phyloP scores from a whole-genome alignment of 805 yeast genomes.

The Kodamaea nitidulidarum region DNA sequence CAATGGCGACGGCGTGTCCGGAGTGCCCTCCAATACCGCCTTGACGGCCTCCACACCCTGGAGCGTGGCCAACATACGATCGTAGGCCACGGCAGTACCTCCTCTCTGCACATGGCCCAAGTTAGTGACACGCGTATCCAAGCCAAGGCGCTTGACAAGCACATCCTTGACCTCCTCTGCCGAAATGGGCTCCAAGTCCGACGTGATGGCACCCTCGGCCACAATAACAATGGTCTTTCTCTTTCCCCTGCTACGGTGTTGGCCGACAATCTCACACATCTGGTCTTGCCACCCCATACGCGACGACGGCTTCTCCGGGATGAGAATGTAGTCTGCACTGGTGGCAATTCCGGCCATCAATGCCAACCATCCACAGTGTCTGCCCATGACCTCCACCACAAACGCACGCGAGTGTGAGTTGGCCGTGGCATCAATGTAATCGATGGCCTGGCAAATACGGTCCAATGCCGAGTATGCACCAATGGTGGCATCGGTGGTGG shows the following conservation, averaged over 20 bases:
- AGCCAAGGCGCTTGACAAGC: slow-evolving; percentile 67
- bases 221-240: slow-evolving; percentile 95
- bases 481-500: slow-evolving; percentile 92
- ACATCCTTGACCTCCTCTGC: slow-evolving; percentile 79
- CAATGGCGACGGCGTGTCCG: slow-evolving; percentile 90
- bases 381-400: slow-evolving; percentile 97
- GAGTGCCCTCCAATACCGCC: slow-evolving; percentile 84
- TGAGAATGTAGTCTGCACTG: slow-evolving; percentile 89
- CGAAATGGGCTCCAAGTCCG: slow-evolving; percentile 74
- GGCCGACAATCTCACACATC: slow-evolving; percentile 65
- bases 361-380: slow-evolving; percentile 99
- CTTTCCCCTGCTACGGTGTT: slow-evolving; percentile 84
- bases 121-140: slow-evolving; percentile 93
- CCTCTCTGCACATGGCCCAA: slow-evolving; percentile 98
- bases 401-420: slow-evolving; percentile 96
- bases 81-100: slow-evolving; percentile 96
- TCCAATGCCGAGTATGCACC: slow-evolving; percentile 94
- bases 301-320: slow-evolving; percentile 90
- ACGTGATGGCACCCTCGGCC: slow-evolving; percentile 95
- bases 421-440: slow-evolving; percentile 96
- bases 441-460: slow-evolving; percentile 89
- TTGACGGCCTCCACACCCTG: slow-evolving; percentile 98
- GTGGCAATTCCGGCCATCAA: slow-evolving; percentile 97
- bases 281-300: slow-evolving; percentile 75
- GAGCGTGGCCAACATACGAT: slow-evolving; percentile 83